phyloP scores from a whole-genome alignment of 768 basidiomycete species.

The Kwoniella botswanensis region DNA sequence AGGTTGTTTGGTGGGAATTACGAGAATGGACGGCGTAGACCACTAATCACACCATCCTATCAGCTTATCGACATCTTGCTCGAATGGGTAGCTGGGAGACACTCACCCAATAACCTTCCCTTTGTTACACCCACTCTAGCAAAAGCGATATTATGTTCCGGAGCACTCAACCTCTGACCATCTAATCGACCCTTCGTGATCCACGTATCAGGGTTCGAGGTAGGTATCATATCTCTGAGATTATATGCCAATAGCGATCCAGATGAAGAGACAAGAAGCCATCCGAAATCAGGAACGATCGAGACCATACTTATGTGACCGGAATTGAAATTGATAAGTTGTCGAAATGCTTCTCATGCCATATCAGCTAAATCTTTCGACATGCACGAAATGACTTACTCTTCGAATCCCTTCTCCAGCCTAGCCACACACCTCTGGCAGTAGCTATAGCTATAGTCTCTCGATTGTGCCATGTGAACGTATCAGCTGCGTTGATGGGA shows the following conservation, averaged over 20 bases:
- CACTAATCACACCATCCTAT: conserved; percentile 23
- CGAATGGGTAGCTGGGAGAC: background rate
- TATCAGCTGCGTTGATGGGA: conserved; percentile 39
- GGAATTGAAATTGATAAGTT: conserved; percentile 35
- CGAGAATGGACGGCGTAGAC: conserved; percentile 37
- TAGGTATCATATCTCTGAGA: conserved; percentile 44
- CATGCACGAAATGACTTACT: conserved; percentile 8
- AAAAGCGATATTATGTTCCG: conserved; percentile 37
- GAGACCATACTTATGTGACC: conserved; percentile 37
- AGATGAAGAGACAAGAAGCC: conserved; percentile 41
- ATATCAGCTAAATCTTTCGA: conserved; percentile 21
- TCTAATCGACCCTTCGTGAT: conserved; percentile 17
- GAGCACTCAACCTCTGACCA: conserved; percentile 29
- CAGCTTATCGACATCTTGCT: background rate
- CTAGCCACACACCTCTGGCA: conserved; percentile 37
- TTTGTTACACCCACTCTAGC: conserved; percentile 46
- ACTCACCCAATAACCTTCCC: conserved; percentile 42
- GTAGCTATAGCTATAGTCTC: conserved; percentile 46
- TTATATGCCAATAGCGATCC: conserved; percentile 36
- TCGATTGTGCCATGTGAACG: conserved; percentile 45
- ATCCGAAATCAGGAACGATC: conserved; percentile 47
- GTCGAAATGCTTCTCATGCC: conserved; percentile 30
- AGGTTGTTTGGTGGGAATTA: conserved; percentile 40
- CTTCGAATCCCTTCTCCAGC: conserved; percentile 44
- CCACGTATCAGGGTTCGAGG: conserved; percentile 49